Conservation (phyloP, 1,284 basidiomycete genomes). For the Tilletia horrida region DNA sequence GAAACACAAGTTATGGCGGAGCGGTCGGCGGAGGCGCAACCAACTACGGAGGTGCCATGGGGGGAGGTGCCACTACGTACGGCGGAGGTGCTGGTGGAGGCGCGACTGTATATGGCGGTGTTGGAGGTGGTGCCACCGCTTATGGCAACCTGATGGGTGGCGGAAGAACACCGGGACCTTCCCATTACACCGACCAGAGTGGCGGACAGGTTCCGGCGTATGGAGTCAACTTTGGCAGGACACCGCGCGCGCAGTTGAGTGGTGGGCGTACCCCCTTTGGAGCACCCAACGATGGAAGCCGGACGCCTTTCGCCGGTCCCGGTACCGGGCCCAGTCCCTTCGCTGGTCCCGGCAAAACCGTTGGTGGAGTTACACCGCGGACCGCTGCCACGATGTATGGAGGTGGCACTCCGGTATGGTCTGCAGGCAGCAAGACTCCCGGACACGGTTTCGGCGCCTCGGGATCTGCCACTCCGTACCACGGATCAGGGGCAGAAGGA, state of each 20-base stretch:
- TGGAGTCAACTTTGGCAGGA: conserved; percentile 20
- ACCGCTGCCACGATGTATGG: neutral
- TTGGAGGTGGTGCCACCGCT: neutral
- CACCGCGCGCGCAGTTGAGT: neutral
- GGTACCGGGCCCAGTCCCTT: neutral
- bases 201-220: conserved; percentile 46
- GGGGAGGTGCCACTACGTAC: conserved; percentile 16
- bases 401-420: conserved; percentile 5
- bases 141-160: conserved; percentile 20
- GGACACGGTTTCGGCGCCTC: neutral
- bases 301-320: neutral
- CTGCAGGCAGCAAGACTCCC: conserved; percentile 14
- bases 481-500: conserved; percentile 27
- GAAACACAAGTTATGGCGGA: neutral
- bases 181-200: conserved; percentile 25
- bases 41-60: conserved; percentile 1
- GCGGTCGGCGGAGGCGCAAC: neutral
- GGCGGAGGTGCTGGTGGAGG: conserved; percentile 17
- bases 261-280: conserved; percentile 9
- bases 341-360: neutral
- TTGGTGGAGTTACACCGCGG: conserved; percentile 20
- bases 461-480: conserved; percentile 8
- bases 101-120: conserved; percentile 1
- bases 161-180: conserved; percentile 29
- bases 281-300: neutral